Percentiles rank a stretch among this genome's conserved stretches.
Evolutionary conservation across 2,329 filamentous ascomycete species (phyloP).

Genomic region (Fusarium sp.): DNA sequence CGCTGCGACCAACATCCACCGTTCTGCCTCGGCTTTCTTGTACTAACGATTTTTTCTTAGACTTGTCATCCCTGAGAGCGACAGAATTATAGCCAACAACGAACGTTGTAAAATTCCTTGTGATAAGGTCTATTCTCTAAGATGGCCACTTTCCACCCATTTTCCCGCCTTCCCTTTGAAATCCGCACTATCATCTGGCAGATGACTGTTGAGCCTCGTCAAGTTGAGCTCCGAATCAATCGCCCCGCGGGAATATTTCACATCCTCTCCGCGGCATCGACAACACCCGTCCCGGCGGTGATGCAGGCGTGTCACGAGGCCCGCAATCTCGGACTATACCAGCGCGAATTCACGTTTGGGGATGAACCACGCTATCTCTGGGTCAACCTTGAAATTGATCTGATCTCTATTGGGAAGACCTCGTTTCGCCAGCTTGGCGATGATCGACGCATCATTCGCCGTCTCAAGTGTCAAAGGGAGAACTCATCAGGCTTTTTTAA

Average conservation of each 20-base stretch:
- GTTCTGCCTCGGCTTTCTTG: background rate
- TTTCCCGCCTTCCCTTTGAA: conserved; percentile 17
- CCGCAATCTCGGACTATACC: conserved; percentile 1
- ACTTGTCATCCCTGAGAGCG: background rate
- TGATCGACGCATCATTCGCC: background rate
- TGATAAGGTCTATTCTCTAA: background rate
- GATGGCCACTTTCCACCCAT: conserved; percentile 20
- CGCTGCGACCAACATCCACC: background rate
- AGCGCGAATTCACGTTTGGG: background rate
- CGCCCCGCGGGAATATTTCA: background rate
- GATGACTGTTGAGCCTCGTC: conserved; percentile 9
- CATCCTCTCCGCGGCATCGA: background rate
- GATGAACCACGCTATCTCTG: conserved; percentile 2
- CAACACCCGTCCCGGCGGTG: background rate
- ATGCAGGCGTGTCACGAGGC: conserved; percentile 4
- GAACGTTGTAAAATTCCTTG: background rate
- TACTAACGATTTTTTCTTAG: background rate
- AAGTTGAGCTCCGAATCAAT: conserved; percentile 12
- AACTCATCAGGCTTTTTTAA: background rate
- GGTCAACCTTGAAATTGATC: background rate
- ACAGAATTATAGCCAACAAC: background rate
- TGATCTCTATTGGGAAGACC: conserved; percentile 3
- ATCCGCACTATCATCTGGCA: background rate
- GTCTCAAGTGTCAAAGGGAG: background rate
- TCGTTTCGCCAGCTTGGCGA: background rate